Evolutionary conservation across 805 yeast species (phyloP), one percentile per base, ranked within the genome.

Genomic region (Kodamaea restingae): DNA sequence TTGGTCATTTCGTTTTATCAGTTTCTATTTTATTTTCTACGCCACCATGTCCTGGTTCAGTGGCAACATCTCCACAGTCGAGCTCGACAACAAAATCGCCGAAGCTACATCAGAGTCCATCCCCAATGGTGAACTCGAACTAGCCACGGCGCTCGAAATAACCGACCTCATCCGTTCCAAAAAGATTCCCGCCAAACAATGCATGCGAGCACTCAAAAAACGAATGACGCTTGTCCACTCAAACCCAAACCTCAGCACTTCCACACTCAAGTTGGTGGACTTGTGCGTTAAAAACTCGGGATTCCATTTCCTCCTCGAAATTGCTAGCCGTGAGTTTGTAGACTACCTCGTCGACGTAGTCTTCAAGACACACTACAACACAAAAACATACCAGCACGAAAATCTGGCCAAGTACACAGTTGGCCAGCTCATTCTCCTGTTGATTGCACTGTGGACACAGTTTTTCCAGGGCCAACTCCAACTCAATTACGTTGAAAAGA

Each of bases 261-360:
- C 93, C 4, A 70, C 90, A 0, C 72, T 93, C 54, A 84, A 83
- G 53, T 67, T 93, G 45, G 70, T 83, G 22, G 98, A 93, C 51
- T 73, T 87, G 33, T 85, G 96, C 61, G 82, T 91, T 40, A 93
- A 93, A 63, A 93, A 93, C 57, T 90, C 96, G 34, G 98, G 98
- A 6, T 70, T 71, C 35, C 95, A 87, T 51, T 90, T 93, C 51
- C 69, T 91, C 15, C 70, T 67, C 15, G 96, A 88, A 52, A 70
- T 90, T 21, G 77, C 91, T 24, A 75, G 90, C 7, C 78, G 88
- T 46, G 97, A 91, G 57, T 91, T 91, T 48, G 75, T 88, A 65
- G 96, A 85, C 57, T 80, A 87, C 18, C 63, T 87, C 45, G 82
- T 80, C n/a, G 71, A 65, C 38, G 60, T 55, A 32, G 57, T 67